Base-by-base conservation (phyloP, 495 filamentous ascomycete genomes). In the Tricharina praecox region DNA sequence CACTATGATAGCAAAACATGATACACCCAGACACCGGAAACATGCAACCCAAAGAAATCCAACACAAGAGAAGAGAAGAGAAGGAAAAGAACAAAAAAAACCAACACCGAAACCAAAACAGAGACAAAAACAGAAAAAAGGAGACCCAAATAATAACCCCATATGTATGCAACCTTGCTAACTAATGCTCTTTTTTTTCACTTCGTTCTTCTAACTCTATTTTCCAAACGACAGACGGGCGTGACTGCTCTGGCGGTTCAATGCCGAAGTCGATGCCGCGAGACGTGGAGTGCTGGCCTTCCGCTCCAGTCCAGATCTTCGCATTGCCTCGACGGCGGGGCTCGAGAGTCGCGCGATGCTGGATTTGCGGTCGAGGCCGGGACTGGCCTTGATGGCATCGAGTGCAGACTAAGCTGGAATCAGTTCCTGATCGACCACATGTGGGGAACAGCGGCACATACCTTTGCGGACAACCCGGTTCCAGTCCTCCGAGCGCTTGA, bases 281-380 rank as follows among this genome's bases (percentile, higher is more conserved):
- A 43, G 9, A 19, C 40, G 19, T 9, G 40, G 21, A 25, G 26
- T 24, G 23, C 40, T 43, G 24, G 21, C 40, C 23, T 43, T 43
- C 3, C 40, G 40, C 18, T 43, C 40, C 20, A 43, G 20, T 26
- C 21, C 40, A 26, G 40, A 23, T 40, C 21, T 23, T 43, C 21
- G 5, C 23, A 25, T 40, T 40, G 10, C 2, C n/a, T n/a, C n/a
- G n/a, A n/a, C n/a, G n/a, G n/a, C n/a, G n/a, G n/a, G n/a, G n/a
- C n/a, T n/a, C n/a, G n/a, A n/a, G n/a, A n/a, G n/a, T n/a, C n/a
- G n/a, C n/a, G n/a, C n/a, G n/a, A n/a, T n/a, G n/a, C n/a, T n/a
- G n/a, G n/a, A n/a, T n/a, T n/a, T n/a, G n/a, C n/a, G n/a, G n/a
- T n/a, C n/a, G n/a, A n/a, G n/a, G n/a, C n/a, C n/a, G n/a, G n/a